Evolutionary conservation across 1,284 basidiomycete genomes (phyloP).

Genomic region (Ceratobasidium sp.): DNA sequence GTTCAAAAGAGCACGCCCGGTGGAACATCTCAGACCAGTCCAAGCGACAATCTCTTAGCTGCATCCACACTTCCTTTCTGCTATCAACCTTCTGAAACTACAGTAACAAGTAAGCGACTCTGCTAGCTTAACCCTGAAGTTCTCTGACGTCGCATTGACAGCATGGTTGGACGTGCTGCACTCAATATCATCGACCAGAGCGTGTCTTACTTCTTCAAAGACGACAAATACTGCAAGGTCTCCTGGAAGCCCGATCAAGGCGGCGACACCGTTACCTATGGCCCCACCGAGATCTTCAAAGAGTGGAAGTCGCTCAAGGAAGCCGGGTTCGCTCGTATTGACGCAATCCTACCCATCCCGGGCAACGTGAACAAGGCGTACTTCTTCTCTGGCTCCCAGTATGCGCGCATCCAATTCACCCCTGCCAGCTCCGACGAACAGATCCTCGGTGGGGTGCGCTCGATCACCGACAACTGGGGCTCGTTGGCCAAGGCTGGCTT

Average conservation of each 20-base stretch:
- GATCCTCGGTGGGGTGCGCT: not conserved
- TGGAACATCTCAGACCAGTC: not conserved
- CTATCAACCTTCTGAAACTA: not conserved
- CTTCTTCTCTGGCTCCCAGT: slow-evolving; percentile 22
- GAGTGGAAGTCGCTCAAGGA: slow-evolving; percentile 9
- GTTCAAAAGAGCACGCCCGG: not conserved
- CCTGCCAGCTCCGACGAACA: not conserved
- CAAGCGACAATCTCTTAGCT: too few relatives aligned
- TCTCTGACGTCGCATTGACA: not conserved
- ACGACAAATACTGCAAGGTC: not conserved
- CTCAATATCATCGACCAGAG: not conserved
- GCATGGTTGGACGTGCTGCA: too few relatives aligned
- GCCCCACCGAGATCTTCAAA: not conserved
- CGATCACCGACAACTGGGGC: not conserved
- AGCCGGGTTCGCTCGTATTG: slow-evolving; percentile 7
- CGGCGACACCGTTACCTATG: not conserved
- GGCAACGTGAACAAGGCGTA: not conserved
- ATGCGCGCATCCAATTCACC: slow-evolving; percentile 18
- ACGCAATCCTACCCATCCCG: slow-evolving; percentile 20
- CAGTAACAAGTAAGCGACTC: not conserved
- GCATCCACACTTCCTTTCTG: too few relatives aligned
- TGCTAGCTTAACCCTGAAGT: not conserved
- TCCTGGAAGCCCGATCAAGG: not conserved
- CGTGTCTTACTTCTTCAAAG: not conserved
- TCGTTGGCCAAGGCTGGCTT: slow-evolving; percentile 10